Base-by-base conservation (phyloP, 805 yeast genomes). In the Metschnikowia shivogae region DNA sequence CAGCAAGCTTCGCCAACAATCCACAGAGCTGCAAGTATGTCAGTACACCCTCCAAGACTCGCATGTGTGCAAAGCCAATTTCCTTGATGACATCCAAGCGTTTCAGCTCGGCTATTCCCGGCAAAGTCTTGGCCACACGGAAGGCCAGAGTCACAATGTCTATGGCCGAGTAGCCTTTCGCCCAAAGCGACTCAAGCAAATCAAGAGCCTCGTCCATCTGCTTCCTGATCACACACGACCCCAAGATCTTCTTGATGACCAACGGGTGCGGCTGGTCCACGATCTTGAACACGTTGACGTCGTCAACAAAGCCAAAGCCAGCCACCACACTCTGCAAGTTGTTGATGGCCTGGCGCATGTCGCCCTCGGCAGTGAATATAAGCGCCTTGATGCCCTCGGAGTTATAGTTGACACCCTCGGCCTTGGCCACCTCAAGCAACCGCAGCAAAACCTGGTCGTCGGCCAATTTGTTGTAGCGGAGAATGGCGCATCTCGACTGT, bases 181-280 rank as follows among this genome's bases (percentile, higher is more conserved):
- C 72, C 97, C 97, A 92, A 27, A 93, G 72, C 5, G 75, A 73
- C 42, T 78, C 81, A 53, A 93, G 74, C 34, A 78, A 73, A 9
- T 70, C 78, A 10, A 89, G 59, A 1, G 95, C 82, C 4, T 71
- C 78, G 46, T 89, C 95, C 27, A 89, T 75, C 13, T 71, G 63
- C 22, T 58, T 54, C 29, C 58, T 50, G 45, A 72, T 64, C 6
- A 65, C 57, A 48, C 74, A 68, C 1, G 76, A 72, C 30, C 70
- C 64, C 41, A 86, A 62, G 33, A 86, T 66, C 55, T 81, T 81
- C 54, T 80, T 80, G 32, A 93, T 84, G 5, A 87, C 81, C 40
- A 89, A 64, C 0, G 99, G 99, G 66, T 93, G 98, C 2, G 99
- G 99, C 43, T 89, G 85, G 62, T 93, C 99, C 3, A 93, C 98